Base-by-base conservation (phyloP, 2,329 filamentous ascomycete species). In the Colletotrichum cuscutae region DNA sequence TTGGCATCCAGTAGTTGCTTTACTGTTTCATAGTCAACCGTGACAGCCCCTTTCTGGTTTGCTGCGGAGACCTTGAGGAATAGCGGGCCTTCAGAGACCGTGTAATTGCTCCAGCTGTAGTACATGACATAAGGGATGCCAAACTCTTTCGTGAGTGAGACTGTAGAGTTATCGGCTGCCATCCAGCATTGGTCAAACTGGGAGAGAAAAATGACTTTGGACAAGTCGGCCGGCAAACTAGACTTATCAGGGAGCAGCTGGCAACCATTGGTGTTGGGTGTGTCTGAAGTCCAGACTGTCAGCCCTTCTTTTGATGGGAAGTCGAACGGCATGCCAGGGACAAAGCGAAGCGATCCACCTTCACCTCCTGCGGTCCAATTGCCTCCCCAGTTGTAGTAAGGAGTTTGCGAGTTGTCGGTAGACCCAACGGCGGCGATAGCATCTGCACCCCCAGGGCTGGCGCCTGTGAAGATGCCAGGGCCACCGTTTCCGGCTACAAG, bases 81-180 rank as follows among this genome's bases (percentile, higher is more conserved):
- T 5, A 81, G 75, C 1, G 80, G 82, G 62, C 80, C 85, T 7
- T 84, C 85, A 9, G 82, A 82, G 37, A 85, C 77, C 57, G 85
- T 86, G 49, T 80, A 79, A 52, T 81, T 80, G 65, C 83, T 81
- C 4, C 81, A 79, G 0, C 81, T 81, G 74, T 84, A 84, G 76
- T 84, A 81, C 71, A 84, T 77, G 53, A 83, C 78, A 53, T 84
- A 84, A 64, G 81, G 79, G 6, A 81, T 83, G 32, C 83, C 83
- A 46, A 80, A 80, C 5, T 79, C 80, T 1, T 57, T 46, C 3
- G 68, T 67, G 5, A 71, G 28, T 24, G 63, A 62, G 8, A 53
- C n/a, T 1, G 15, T 5, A 13, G 32, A 52, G 3, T 64, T 64
- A 3, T 37, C 57, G 1, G 56, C 32, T 19, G 65, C 49, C 4